Percentiles rank a stretch among this genome's conserved stretches.
These are phyloP conservation scores for Alternaria arbusti DNA, from an alignment of 2,329 filamentous ascomycete genomes.

Conservation along the genomic window DNA sequence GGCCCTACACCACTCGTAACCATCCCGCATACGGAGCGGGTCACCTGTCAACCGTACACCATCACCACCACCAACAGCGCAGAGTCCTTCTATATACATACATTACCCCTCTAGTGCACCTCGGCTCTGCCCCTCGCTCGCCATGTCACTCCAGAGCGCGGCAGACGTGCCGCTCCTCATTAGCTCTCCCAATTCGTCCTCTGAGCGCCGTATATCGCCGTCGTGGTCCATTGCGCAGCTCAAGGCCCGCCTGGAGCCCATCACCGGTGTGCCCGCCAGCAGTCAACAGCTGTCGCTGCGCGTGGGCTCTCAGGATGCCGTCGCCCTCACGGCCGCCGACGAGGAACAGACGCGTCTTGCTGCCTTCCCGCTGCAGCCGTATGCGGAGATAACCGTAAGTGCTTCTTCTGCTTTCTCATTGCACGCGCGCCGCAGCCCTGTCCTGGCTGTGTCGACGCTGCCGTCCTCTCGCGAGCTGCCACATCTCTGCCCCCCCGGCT, in stretches of 20 bases:
- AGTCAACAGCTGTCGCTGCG: slow-evolving; percentile 79
- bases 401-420: slow-evolving; percentile 19
- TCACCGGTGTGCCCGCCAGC: slow-evolving; percentile 87
- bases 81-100: slow-evolving; percentile 1
- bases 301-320: slow-evolving; percentile 65
- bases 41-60: slow-evolving; percentile 19
- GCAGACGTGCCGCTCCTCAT: slow-evolving; percentile 78
- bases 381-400: slow-evolving; percentile 83
- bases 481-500: slow-evolving; percentile 31
- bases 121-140: slow-evolving; percentile 5
- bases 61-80: slow-evolving; percentile 10
- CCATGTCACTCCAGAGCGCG: slow-evolving; percentile 55
- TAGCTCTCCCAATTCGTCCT: slow-evolving; percentile 76
- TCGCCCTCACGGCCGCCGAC: slow-evolving; percentile 71
- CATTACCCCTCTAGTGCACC: slow-evolving; percentile 10
- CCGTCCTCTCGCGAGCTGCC: slow-evolving; percentile 40
- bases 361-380: slow-evolving; percentile 71
- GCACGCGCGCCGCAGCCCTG: slow-evolving; percentile 22
- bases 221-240: slow-evolving; percentile 87
- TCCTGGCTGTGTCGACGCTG: slow-evolving; percentile 11
- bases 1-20: slow-evolving; percentile 16
- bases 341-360: slow-evolving; percentile 73
- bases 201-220: slow-evolving; percentile 89
- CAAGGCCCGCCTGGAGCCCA: slow-evolving; percentile 86
- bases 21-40: slow-evolving; percentile 18